These are phyloP conservation scores for Dacryopinax spathularia DNA, from an alignment of 768 basidiomycete species.

Conservation along the genomic window DNA sequence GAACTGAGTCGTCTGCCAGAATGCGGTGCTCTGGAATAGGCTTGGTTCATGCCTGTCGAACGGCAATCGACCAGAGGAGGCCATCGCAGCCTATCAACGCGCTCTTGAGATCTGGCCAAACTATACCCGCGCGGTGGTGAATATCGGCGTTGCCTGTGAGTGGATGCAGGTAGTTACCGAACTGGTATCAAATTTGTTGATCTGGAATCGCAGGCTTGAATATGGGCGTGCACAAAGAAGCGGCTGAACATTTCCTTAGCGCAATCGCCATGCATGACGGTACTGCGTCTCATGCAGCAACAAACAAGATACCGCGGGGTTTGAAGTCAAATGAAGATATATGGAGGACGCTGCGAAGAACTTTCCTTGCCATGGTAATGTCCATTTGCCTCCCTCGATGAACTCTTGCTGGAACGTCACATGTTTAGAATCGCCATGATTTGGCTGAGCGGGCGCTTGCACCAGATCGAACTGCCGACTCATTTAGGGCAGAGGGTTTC, in stretches of 20 bases:
- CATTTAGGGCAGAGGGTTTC: conserved; percentile 73
- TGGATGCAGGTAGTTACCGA: conserved; percentile 14
- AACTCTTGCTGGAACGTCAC: background rate
- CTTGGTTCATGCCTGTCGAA: conserved; percentile 90
- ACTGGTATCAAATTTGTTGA: conserved; percentile 5
- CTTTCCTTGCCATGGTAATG: conserved; percentile 69
- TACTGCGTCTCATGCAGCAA: background rate
- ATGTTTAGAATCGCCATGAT: conserved; percentile 75
- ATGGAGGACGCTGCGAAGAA: conserved; percentile 78
- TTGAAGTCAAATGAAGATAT: conserved; percentile 63
- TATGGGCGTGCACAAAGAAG: conserved; percentile 88
- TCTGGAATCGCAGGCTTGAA: conserved; percentile 55
- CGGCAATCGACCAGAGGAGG: conserved; percentile 86
- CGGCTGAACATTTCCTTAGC: conserved; percentile 87
- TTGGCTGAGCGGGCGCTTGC: conserved; percentile 61
- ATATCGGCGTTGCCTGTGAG: conserved; percentile 94
- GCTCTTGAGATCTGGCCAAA: conserved; percentile 84
- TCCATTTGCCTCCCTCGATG: conserved; percentile 16
- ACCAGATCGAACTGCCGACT: conserved; percentile 38
- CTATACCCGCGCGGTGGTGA: conserved; percentile 94
- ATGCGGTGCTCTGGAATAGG: conserved; percentile 92
- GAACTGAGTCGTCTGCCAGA: conserved; percentile 29
- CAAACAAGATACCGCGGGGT: background rate
- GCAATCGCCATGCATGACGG: conserved; percentile 48
- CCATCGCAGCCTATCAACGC: conserved; percentile 75